These are phyloP conservation scores for Gypsophila paniculata DNA, from an alignment of 179 eudicot genomes.

Conservation along the genomic window DNA sequence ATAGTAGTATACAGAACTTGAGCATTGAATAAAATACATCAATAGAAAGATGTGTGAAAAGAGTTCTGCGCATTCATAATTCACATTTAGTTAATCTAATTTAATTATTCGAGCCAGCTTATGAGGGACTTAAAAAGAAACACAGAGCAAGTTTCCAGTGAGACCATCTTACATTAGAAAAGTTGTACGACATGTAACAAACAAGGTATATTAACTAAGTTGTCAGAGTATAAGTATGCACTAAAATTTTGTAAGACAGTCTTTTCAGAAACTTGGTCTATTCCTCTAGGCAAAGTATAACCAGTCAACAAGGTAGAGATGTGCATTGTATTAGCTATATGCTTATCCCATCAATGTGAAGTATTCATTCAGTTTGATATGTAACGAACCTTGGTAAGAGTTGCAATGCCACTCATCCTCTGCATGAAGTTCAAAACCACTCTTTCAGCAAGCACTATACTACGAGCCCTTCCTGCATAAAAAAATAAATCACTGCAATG, in stretches of 20 bases:
- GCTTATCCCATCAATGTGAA: background rate
- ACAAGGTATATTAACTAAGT: no score
- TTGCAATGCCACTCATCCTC: conserved; percentile 98
- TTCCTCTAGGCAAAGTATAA: no score
- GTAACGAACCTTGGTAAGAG: conserved; percentile 72
- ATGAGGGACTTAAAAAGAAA: background rate
- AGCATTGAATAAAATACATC: background rate
- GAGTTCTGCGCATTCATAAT: no score
- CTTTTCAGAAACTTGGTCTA: no score
- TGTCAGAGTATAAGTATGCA: no score
- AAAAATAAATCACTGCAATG: background rate
- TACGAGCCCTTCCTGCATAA: conserved; percentile 75
- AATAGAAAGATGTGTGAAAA: background rate
- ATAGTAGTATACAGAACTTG: background rate
- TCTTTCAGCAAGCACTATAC: conserved; percentile 83
- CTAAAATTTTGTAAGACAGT: no score
- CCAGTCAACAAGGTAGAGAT: no score
- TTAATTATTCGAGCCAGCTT: background rate
- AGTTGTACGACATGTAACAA: no score
- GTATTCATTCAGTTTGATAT: background rate
- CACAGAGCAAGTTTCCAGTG: no score
- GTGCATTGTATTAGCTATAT: background rate
- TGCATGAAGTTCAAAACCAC: conserved; percentile 96
- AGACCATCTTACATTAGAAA: no score
- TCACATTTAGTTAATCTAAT: background rate